Evolutionary conservation across 306 rosid genomes (phyloP), one percentile per base, ranked within the genome.

Genomic region (Cicer arietinum): DNA sequence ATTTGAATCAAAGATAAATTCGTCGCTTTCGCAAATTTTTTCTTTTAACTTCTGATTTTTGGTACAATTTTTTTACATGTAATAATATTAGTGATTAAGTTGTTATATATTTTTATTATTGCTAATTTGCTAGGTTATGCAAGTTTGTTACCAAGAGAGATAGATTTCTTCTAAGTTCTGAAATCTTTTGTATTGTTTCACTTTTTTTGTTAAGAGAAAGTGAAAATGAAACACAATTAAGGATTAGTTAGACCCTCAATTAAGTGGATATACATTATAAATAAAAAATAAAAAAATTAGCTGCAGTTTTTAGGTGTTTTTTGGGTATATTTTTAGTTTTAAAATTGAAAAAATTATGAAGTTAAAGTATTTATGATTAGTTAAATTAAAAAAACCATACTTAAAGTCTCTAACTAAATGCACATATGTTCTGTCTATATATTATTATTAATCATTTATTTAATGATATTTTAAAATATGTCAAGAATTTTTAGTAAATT

Each of bases 1-100:
- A 84, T 64, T 48, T 88, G 42, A 40, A 57, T 1, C 73, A 74
- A 77, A 56, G 67, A 73, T 77, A 40, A 74, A 10, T 35, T 42
- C 12, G 48, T 63, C 12, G 61, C 35, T 30, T 30, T 30, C 35
- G 35, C 35, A 3, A 3, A 30, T 17, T 43, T 7, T 18, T 13
- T 47, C 45, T 61, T 30, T 8, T 4, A 4, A 16, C 30, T 40
- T 41, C 44, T 17, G 6, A 1, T 45, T 37, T 46, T 16, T 73
- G 6, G 30, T 12, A n/a, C 53, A 51, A 25, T 74, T 54, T 71
- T 63, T 44, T 62, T 45, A 65, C 16, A 52, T 71, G 65, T 70
- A 50, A 59, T 73, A 25, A 64, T 75, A 12, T 63, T 53, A 46
- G 66, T 61, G 7, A 12, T 47, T 22, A 46, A 40, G 51, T 48